These are phyloP conservation scores for Mycosarcoma maydis DNA, from an alignment of 1,284 basidiomycete species.

Conservation along the genomic window DNA sequence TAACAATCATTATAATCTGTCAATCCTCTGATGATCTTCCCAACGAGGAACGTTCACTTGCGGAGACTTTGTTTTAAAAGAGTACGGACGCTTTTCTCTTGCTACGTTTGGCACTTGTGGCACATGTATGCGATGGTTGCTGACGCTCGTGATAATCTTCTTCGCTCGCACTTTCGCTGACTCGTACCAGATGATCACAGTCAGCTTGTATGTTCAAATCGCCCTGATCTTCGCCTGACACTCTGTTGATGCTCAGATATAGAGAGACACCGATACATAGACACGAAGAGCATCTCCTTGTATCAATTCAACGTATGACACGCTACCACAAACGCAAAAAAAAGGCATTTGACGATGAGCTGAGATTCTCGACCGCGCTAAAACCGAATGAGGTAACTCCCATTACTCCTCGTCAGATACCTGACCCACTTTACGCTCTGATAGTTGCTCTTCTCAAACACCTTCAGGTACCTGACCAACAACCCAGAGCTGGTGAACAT, in stretches of 20 bases:
- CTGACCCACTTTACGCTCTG: slow-evolving; percentile 70
- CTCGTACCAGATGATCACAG: no score
- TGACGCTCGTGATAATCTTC: no score
- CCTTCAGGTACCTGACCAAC: slow-evolving; percentile 95
- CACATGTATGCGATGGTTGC: no score
- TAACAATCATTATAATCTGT: slow-evolving; percentile 43
- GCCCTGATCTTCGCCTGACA: no score
- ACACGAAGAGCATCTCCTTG: no score
- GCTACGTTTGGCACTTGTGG: not conserved
- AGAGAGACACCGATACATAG: no score
- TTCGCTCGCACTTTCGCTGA: no score
- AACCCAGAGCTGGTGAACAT: slow-evolving; percentile 98
- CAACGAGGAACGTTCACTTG: not conserved
- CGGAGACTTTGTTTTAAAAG: slow-evolving; percentile 4
- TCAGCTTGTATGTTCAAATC: no score
- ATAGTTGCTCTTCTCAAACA: slow-evolving; percentile 95
- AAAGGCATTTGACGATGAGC: no score
- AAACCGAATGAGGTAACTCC: slow-evolving; percentile 59
- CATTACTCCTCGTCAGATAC: slow-evolving; percentile 56
- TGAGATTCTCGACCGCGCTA: slow-evolving; percentile 27
- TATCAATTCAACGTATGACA: no score
- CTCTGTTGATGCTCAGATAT: no score
- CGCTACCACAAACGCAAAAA: no score
- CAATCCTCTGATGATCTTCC: slow-evolving; percentile 35
- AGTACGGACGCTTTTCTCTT: slow-evolving; percentile 5